Conservation (phyloP, 179 eudicot genomes). For the Silene noctiflora region DNA sequence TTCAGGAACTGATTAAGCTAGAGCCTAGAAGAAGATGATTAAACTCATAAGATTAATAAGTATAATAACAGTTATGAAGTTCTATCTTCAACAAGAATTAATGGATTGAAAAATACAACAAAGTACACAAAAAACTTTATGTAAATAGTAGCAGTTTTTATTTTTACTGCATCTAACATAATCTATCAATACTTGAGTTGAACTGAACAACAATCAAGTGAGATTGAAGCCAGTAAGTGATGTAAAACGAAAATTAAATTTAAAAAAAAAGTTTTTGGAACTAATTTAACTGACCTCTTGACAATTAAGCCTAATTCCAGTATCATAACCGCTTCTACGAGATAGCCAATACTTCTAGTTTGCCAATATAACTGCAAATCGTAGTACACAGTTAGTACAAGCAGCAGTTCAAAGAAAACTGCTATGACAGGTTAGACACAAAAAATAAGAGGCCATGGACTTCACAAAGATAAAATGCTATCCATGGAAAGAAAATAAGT, state of each 20-base stretch:
- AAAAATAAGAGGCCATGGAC: not conserved
- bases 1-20: not conserved
- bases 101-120: not conserved
- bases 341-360: conserved; percentile 65
- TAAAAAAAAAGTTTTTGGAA: not conserved
- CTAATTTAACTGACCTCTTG: conserved; percentile 53
- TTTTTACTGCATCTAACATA: not conserved
- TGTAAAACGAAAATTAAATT: not conserved
- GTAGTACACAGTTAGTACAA: not conserved
- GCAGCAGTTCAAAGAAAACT: not conserved
- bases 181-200: not conserved
- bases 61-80: not conserved
- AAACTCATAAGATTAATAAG: not conserved
- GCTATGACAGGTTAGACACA: not conserved
- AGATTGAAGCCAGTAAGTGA: not conserved
- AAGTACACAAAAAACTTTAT: not conserved
- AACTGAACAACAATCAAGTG: not conserved
- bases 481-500: not conserved
- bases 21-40: conserved; percentile 4
- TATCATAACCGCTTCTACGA: conserved; percentile 79
- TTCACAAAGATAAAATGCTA: not conserved
- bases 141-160: not conserved
- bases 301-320: conserved; percentile 78
- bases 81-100: not conserved
- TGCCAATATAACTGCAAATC: conserved; percentile 73